Evolutionary conservation across 2,329 filamentous ascomycete genomes (phyloP).

Genomic region (Coniella vitis): DNA sequence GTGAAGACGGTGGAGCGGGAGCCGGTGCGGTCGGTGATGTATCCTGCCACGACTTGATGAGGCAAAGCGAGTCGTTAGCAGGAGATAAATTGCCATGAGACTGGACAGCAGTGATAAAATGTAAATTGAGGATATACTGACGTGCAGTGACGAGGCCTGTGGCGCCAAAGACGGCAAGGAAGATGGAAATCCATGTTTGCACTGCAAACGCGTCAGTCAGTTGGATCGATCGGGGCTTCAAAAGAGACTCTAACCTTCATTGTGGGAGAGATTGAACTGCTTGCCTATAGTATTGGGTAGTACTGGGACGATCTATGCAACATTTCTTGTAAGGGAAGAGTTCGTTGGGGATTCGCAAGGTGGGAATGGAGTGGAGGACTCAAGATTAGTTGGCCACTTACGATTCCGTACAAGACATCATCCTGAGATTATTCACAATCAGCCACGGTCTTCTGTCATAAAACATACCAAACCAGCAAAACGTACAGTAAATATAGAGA

Average conservation of each 20-base stretch:
- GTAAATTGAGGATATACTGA: not conserved
- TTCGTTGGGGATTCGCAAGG: not conserved
- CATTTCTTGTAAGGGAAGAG: not conserved
- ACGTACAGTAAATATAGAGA: slow-evolving; percentile 1
- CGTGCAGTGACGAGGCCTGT: slow-evolving; percentile 3
- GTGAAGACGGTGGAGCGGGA: slow-evolving; percentile 8
- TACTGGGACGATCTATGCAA: not conserved
- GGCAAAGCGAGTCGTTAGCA: not conserved
- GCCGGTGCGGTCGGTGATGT: slow-evolving; percentile 9
- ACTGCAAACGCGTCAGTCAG: slow-evolving; percentile 1
- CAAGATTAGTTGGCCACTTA: not conserved
- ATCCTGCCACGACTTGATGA: slow-evolving; percentile 8
- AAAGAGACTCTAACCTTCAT: not conserved
- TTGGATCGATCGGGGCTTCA: too few relatives aligned
- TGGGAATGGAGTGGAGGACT: not conserved
- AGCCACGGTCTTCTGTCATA: not conserved
- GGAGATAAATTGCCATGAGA: not conserved
- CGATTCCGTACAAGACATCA: not conserved
- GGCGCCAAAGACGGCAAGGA: slow-evolving; percentile 7
- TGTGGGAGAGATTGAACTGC: not conserved
- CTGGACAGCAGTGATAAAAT: not conserved
- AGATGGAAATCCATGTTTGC: slow-evolving; percentile 7
- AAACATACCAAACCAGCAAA: not conserved
- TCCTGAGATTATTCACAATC: not conserved
- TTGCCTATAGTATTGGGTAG: not conserved